These are phyloP conservation scores for Solanum raphanifolium DNA, from an alignment of 257 asterid species.

Conservation along the genomic window DNA sequence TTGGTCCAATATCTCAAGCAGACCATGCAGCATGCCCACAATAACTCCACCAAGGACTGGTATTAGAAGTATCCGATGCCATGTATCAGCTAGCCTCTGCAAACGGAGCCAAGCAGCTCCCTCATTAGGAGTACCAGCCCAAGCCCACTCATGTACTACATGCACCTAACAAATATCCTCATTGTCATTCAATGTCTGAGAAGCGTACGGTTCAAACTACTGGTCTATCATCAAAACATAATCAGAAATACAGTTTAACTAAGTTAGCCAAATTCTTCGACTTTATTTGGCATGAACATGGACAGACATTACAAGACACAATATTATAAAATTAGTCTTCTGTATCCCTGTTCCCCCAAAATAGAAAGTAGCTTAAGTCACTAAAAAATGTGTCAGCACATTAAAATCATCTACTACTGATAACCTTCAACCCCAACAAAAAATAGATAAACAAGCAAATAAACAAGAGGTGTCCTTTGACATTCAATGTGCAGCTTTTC, in stretches of 20 bases:
- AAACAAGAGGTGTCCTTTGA: neutral
- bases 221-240: neutral
- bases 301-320: neutral
- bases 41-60: slow-evolving; percentile 94
- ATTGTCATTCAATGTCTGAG: neutral
- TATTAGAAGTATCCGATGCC: slow-evolving; percentile 87
- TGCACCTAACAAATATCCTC: slow-evolving; percentile 51
- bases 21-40: slow-evolving; percentile 95
- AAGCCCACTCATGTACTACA: slow-evolving; percentile 89
- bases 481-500: neutral
- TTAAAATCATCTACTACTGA: neutral
- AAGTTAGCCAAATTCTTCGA: neutral
- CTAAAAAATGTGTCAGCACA: neutral
- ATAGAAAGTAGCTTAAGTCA: neutral
- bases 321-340: neutral
- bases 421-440: neutral
- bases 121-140: slow-evolving; percentile 98
- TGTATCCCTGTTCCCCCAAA: neutral
- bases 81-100: slow-evolving; percentile 82
- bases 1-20: slow-evolving; percentile 76
- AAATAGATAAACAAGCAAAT: neutral
- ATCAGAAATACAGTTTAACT: neutral
- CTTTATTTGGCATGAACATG: neutral
- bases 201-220: neutral
- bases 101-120: slow-evolving; percentile 98